Evolutionary conservation across 108 stramenopile genomes (phyloP), one percentile per base, ranked within the genome.

Genomic region (Cyclotella kingstonii): DNA sequence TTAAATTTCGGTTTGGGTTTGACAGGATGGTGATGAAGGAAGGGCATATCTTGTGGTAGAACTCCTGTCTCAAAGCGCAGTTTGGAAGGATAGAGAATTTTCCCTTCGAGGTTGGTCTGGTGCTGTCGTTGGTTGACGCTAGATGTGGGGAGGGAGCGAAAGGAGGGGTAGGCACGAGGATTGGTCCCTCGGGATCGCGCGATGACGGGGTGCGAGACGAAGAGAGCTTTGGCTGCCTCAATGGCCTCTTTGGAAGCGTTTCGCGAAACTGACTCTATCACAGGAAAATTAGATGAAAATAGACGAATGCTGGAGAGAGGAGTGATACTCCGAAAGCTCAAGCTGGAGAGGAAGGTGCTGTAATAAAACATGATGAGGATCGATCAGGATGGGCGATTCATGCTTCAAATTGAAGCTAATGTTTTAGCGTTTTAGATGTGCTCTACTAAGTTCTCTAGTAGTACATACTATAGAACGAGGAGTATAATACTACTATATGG

Each of bases 1-100:
- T 80, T 82, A 71, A 89, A 93, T 59, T 93, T 93, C 18, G 67
- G 62, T 39, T 77, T 76, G 45, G 72, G 63, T 33, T 77, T 58
- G 9, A 53, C 50, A 10, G 59, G 63, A 17, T 59, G 49, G 30
- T 53, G 57, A 54, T 73, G 72, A 19, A 73, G 57, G 49, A 26
- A 73, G 35, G 72, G 72, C 72, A 73, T 73, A 19, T 73, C 72
- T 5, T 25, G 43, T 28, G 72, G 72, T 2, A 28, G 22, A 12
- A 73, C 51, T 22, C 72, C 72, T 11, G 72, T 73, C n/a, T 64
- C 72, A 34, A 64, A 73, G 18, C 72, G 57, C 44, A 23, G 28
- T 60, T 73, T 73, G 38, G 72, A 73, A 14, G 72, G 72, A 36
- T 65, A 73, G 5, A 73, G 59, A 23, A 19, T 60, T 39, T 60